phyloP scores from a whole-genome alignment of 495 filamentous ascomycete genomes.

The Penicillium waksmanii region DNA sequence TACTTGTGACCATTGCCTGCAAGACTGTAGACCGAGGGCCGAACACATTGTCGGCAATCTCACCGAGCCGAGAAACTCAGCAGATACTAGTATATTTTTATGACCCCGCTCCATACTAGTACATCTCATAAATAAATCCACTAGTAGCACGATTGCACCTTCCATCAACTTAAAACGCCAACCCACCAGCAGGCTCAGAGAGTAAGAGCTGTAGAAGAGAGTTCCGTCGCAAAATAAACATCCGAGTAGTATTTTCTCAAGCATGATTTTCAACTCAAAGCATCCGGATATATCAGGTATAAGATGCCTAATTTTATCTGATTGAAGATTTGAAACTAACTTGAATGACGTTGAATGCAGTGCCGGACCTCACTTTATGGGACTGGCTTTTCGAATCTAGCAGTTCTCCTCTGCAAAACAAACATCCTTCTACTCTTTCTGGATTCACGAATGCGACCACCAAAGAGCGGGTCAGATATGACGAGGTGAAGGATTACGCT shows the following conservation, averaged over 20 bases:
- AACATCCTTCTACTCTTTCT: constrained; percentile 38
- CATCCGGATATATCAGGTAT: neutral
- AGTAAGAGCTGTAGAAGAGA: too few species aligned
- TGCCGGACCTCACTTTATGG: constrained; percentile 61
- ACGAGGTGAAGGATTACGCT: constrained; percentile 51
- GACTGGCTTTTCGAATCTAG: constrained; percentile 62
- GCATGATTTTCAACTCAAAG: neutral
- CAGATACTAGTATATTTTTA: neutral
- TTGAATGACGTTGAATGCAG: constrained; percentile 30
- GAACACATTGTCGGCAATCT: neutral
- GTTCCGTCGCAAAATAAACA: too few species aligned
- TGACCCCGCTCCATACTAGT: neutral
- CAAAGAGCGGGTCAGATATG: constrained; percentile 57
- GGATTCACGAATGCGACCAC: constrained; percentile 61
- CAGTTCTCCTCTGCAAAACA: constrained; percentile 45
- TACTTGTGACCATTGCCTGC: too few species aligned
- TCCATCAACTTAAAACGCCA: too few species aligned
- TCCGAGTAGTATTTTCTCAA: neutral
- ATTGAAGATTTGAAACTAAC: neutral
- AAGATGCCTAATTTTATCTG: neutral
- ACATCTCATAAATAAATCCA: neutral
- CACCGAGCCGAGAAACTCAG: neutral
- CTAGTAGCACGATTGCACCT: too few species aligned
- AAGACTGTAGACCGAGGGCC: neutral
- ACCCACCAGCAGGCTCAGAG: too few species aligned